Evolutionary conservation across 139 green algal genomes (phyloP), one percentile per base, ranked within the genome.

Genomic region (Diplosphaera chodatii): DNA sequence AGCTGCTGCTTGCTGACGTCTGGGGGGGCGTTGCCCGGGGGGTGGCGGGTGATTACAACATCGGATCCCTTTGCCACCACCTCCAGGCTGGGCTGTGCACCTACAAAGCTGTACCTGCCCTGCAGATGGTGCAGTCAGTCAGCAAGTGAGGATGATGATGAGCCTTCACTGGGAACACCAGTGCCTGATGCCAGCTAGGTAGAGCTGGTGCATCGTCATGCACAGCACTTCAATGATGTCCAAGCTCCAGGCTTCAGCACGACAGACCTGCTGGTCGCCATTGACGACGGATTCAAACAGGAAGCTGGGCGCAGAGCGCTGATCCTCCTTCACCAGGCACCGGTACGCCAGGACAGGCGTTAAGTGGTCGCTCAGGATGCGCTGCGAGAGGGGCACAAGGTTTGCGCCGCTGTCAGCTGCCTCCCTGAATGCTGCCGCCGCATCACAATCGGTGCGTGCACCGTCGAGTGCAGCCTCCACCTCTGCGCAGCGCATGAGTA

Each of bases 261-360:
- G n/a, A n/a, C n/a, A n/a, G 30, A 80, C 78, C 73, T 69, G 72
- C 69, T 95, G 85, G 72, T 90, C 86, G 22, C 94, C 94, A 64
- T 92, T 92, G 10, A 96, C 88, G 8, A 99, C 95, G 18, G 83
- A 92, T 75, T 99, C 95, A 63, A 98, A 90, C 59, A 99, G 81
- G 82, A 98, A 98, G 78, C 79, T 92, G 37, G 95, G 93, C 31
- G 91, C 83, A 22, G 93, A 79, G 1, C 83, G 29, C 77, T 97
- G 91, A 68, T 91, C 86, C 66, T 93, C 86, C 32, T 81, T 62
- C 1, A 94, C 86, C 37, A 95, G 74, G 28, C 79, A 87, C 32
- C 92, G 81, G 80, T 99, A 99, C 16, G 93, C 95, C 18, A 91
- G 79, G 25, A 98, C 90, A 5, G 94, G 93, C 1, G 93, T 98